Percentiles rank a stretch among this genome's conserved stretches.
Evolutionary conservation across 257 asterid species (phyloP).

Genomic region (Scutellaria galericulata): DNA sequence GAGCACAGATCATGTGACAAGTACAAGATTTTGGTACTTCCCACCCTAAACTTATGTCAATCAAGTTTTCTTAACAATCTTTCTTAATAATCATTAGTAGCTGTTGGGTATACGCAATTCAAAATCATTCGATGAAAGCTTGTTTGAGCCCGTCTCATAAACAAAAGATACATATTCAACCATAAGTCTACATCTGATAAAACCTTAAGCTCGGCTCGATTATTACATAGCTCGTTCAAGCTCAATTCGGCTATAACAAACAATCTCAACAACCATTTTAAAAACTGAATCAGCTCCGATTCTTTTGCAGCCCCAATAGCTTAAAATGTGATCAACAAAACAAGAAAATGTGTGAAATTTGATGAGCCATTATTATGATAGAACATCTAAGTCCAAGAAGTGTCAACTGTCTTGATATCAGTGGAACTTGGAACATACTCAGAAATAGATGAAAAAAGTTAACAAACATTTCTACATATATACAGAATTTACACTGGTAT

Average conservation of each 20-base stretch:
- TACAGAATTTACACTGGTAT: slow-evolving; percentile 48
- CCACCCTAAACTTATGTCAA: not conserved
- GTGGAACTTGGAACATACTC: slow-evolving; percentile 15
- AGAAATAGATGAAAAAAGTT: not conserved
- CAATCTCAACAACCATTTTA: not conserved
- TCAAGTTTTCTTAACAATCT: not conserved
- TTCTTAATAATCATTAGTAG: too few species aligned
- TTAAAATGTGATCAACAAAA: not conserved
- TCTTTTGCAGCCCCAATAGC: not conserved
- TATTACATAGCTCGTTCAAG: too few species aligned
- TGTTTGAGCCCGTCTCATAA: too few species aligned
- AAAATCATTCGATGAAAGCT: not conserved
- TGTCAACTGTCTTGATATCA: slow-evolving; percentile 22
- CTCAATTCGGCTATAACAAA: not conserved
- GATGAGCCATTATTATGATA: not conserved
- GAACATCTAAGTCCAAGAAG: slow-evolving; percentile 6
- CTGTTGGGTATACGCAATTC: not conserved
- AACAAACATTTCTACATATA: slow-evolving; percentile 42
- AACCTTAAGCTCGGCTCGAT: too few species aligned
- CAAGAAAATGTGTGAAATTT: slow-evolving; percentile 11
- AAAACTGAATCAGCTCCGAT: not conserved
- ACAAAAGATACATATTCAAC: too few species aligned
- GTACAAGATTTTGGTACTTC: not conserved
- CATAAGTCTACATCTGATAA: too few species aligned
- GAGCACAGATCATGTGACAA: not conserved